Evolutionary conservation across 2,329 filamentous ascomycete genomes (phyloP), one percentile per base, ranked within the genome.

Genomic region (Lecanoromycetidae sp.): DNA sequence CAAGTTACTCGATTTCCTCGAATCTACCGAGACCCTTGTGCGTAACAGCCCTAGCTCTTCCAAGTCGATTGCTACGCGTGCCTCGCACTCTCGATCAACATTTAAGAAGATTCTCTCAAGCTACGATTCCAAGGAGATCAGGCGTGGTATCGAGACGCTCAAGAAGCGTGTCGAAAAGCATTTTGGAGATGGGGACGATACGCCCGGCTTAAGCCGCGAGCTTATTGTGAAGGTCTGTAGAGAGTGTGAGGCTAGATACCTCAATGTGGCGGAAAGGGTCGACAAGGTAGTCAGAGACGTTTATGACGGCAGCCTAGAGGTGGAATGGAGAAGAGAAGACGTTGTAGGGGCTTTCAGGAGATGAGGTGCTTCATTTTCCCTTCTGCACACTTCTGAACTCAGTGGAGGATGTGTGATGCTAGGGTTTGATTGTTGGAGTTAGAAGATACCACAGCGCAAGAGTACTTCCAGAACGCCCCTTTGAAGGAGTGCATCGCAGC

Each of bases 161-260:
- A 82, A 82, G 58, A 94, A 94, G 69, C 77, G 90, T 41, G 85
- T 96, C 1, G 90, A 96, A 66, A 98, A 96, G 69, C 90, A 96
- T 65, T 96, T 96, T 71, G 87, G 87, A 35, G 87, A 94, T 56
- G 84, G 88, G 53, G 84, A 81, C 4, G 87, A 93, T 56, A 84
- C 87, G 54, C 77, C 79, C 46, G 75, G 69, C 19, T 69, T 82
- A 45, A 82, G 77, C 57, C 65, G 73, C 6, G 71, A 69, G 44
- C 59, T 82, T 42, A 75, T 81, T 20, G 63, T 64, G 36, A 76
- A 78, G 60, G 77, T 82, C 23, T 65, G 76, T 41, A 74, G 72
- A 48, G 75, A 75, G 58, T 80, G 77, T 53, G 76, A 79, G 61
- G 62, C 62, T 29, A 69, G 69, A 33, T 82, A 81, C 57, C 65